Conservation (phyloP, 2,329 filamentous ascomycete species). For the Gnomoniopsis sp. region DNA sequence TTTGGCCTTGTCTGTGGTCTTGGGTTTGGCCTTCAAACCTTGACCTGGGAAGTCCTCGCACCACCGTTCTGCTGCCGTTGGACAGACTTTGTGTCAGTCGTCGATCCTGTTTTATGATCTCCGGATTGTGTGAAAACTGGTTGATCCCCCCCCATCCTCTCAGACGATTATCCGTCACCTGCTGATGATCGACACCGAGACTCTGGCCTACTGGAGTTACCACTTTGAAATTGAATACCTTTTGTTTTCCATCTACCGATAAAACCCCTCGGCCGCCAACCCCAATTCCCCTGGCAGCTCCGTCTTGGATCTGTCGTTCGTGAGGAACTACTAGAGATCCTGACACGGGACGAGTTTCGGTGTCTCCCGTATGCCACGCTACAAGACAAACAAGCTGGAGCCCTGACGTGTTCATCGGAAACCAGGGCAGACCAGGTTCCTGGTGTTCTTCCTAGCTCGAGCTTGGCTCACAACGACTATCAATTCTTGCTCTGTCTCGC, state of each 20-base stretch:
- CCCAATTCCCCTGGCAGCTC: neutral
- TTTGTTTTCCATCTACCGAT: neutral
- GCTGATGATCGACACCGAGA: neutral
- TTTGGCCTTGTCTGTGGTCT: too few relatives aligned
- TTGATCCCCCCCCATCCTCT: neutral
- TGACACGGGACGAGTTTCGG: conserved; percentile 3
- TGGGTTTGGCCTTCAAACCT: too few relatives aligned
- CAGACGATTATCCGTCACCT: neutral
- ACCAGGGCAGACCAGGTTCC: neutral
- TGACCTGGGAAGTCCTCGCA: too few relatives aligned
- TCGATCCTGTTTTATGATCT: neutral
- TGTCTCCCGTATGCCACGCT: neutral
- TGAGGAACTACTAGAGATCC: neutral
- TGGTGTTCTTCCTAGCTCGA: neutral
- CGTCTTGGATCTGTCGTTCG: neutral
- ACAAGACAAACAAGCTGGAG: neutral
- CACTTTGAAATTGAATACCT: neutral
- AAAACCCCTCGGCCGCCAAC: neutral
- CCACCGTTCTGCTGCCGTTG: neutral
- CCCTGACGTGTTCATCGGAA: neutral
- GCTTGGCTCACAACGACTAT: neutral
- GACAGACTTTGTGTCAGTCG: neutral
- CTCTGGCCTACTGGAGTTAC: neutral
- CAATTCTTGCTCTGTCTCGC: neutral
- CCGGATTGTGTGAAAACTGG: neutral